Evolutionary conservation across 305 asterid species (phyloP).

Genomic region (Plantago lanceolata): DNA sequence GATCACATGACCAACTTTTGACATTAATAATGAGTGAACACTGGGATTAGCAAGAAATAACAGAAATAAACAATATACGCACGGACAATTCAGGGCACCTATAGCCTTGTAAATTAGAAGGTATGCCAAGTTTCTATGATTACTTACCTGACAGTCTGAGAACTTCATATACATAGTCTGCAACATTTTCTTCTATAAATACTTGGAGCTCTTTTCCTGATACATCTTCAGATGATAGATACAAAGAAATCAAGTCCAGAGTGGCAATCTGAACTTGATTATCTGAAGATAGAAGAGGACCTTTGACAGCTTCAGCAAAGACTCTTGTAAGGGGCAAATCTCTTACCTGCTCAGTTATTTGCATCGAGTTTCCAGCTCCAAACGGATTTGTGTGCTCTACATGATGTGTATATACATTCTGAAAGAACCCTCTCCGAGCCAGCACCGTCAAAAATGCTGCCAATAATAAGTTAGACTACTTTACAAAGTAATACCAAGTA

Average conservation of each 20-base stretch:
- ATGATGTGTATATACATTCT: constrained; percentile 39
- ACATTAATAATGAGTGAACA: not conserved
- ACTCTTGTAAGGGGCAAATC: constrained; percentile 52
- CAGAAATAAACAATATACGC: constrained; percentile 5
- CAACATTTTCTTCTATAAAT: constrained; percentile 71
- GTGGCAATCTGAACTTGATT: constrained; percentile 79
- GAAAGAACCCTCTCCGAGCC: constrained; percentile 75
- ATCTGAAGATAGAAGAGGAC: constrained; percentile 88
- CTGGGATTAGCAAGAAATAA: not conserved
- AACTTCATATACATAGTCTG: constrained; percentile 84
- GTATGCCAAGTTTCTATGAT: constrained; percentile 21
- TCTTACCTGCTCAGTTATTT: constrained; percentile 39
- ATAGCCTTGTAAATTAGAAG: constrained; percentile 15
- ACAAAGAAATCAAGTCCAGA: constrained; percentile 53
- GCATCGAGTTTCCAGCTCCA: constrained; percentile 53
- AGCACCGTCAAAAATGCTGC: constrained; percentile 82
- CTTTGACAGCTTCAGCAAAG: constrained; percentile 97
- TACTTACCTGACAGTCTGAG: constrained; percentile 75
- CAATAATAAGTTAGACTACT: not conserved
- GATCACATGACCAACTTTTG: constrained; percentile 9
- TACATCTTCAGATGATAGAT: constrained; percentile 51
- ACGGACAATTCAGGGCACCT: not conserved
- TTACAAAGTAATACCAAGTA: not conserved
- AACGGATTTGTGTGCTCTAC: constrained; percentile 35
- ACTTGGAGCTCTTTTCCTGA: constrained; percentile 52